Percentiles rank a stretch among this genome's conserved stretches.
phyloP scores from a whole-genome alignment of 805 yeast species.

The Candida anglica region DNA sequence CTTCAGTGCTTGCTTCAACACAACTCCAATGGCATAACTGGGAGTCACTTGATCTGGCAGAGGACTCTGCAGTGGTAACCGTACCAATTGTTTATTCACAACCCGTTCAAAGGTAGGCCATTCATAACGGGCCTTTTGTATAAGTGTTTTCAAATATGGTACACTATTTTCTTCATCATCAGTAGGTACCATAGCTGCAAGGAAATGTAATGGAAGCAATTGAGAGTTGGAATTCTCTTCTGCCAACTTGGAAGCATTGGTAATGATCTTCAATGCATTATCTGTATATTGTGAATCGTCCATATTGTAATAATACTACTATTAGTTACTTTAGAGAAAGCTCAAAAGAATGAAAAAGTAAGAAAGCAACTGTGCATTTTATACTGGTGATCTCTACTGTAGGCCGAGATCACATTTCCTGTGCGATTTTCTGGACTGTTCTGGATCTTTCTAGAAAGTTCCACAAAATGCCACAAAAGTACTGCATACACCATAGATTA shows the following conservation, averaged over 20 bases:
- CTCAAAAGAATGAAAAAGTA: neutral
- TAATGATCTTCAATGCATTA: slow-evolving; percentile 79
- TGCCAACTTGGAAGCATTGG: slow-evolving; percentile 77
- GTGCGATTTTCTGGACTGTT: neutral
- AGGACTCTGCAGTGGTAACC: slow-evolving; percentile 85
- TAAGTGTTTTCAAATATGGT: slow-evolving; percentile 69
- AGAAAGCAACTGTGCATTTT: neutral
- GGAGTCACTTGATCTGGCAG: slow-evolving; percentile 81
- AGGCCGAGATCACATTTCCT: neutral
- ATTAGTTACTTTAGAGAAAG: neutral
- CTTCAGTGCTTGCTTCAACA: slow-evolving; percentile 70
- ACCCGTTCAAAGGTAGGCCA: slow-evolving; percentile 75
- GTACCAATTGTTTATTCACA: slow-evolving; percentile 76
- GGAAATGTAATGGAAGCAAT: slow-evolving; percentile 79
- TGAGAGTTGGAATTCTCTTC: slow-evolving; percentile 81
- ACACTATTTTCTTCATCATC: slow-evolving; percentile 46
- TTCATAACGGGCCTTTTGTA: slow-evolving; percentile 85
- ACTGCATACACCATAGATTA: no score
- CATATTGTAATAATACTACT: slow-evolving; percentile 30
- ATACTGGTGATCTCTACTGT: neutral
- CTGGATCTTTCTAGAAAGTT: neutral
- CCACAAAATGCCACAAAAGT: no score
- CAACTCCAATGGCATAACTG: slow-evolving; percentile 70
- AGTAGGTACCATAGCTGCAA: slow-evolving; percentile 84
- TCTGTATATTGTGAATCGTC: slow-evolving; percentile 85